Evolutionary conservation across 495 filamentous ascomycete species (phyloP).

Genomic region (Aspergillus ostianus): DNA sequence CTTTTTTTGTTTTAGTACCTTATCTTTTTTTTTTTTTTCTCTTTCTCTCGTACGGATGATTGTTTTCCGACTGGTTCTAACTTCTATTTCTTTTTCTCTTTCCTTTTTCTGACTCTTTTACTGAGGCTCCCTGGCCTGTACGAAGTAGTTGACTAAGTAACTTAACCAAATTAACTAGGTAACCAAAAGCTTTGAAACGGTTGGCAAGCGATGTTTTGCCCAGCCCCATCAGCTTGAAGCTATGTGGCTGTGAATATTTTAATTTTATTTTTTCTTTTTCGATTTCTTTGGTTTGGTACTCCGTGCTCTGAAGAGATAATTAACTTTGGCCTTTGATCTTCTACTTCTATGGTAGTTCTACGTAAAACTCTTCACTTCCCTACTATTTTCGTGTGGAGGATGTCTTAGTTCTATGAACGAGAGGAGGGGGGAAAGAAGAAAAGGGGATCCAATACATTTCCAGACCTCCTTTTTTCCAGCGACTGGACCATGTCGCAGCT

Average conservation of each 20-base stretch:
- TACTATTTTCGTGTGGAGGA: background rate
- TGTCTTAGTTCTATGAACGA: background rate
- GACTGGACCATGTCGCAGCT: conserved; percentile 1
- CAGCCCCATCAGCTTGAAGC: conserved; percentile 3
- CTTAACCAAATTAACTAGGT: conserved; percentile 10
- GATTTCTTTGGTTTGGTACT: conserved; percentile 1
- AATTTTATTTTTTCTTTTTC: conserved; percentile 5
- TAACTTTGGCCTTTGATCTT: background rate
- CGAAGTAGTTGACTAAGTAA: conserved; percentile 13
- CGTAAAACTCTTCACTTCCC: too few species aligned
- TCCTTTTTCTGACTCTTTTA: background rate
- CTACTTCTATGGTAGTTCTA: too few species aligned
- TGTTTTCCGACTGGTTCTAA: conserved; percentile 3
- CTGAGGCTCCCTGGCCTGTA: conserved; percentile 13
- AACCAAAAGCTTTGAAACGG: conserved; percentile 13
- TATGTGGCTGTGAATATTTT: conserved; percentile 17
- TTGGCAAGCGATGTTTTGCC: conserved; percentile 12
- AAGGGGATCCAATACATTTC: background rate
- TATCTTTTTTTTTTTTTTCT: background rate
- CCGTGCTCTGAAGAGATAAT: background rate
- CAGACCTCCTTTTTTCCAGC: background rate
- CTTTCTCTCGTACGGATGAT: conserved; percentile 11
- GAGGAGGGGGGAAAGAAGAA: background rate
- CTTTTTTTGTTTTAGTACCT: background rate
- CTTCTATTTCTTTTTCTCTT: background rate